These are phyloP conservation scores for Candida bentonensis DNA, from an alignment of 805 yeast genomes.

Conservation along the genomic window DNA sequence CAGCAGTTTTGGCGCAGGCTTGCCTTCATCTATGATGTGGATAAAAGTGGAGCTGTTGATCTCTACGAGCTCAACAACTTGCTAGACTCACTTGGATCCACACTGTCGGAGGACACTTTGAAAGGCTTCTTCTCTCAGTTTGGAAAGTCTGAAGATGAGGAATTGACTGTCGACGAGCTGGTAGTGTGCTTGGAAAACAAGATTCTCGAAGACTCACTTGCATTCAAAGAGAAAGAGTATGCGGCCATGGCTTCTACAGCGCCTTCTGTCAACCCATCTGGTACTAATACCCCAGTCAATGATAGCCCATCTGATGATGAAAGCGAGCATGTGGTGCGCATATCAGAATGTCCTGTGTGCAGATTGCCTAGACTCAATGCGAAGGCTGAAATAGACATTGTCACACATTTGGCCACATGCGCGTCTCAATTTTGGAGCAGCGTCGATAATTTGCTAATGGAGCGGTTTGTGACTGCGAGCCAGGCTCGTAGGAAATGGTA, in stretches of 20 bases:
- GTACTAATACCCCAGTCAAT: constrained; percentile 1
- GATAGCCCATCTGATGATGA: constrained; percentile 7
- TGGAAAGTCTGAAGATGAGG: constrained; percentile 23
- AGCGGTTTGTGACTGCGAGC: constrained; percentile 60
- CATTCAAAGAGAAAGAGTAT: constrained; percentile 1
- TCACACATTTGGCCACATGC: constrained; percentile 83
- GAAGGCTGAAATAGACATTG: constrained; percentile 34
- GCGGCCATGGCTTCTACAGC: background rate
- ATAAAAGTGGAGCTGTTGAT: constrained; percentile 31
- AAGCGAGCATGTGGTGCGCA: constrained; percentile 34
- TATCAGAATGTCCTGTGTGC: constrained; percentile 74
- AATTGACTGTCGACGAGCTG: constrained; percentile 40
- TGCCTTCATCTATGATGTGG: constrained; percentile 37
- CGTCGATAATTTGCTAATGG: constrained; percentile 42
- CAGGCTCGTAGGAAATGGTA: constrained; percentile 86
- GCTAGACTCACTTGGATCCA: constrained; percentile 50
- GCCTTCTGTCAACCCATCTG: background rate
- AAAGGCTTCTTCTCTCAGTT: constrained; percentile 18
- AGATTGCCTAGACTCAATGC: constrained; percentile 32
- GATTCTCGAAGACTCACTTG: constrained; percentile 14
- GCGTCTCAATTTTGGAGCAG: constrained; percentile 63
- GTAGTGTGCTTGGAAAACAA: constrained; percentile 35
- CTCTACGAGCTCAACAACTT: constrained; percentile 49
- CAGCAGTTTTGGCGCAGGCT: constrained; percentile 57
- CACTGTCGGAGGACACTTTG: constrained; percentile 21